Evolutionary conservation across 805 yeast genomes (phyloP).

Genomic region (Maudiozyma pseudohumilis): DNA sequence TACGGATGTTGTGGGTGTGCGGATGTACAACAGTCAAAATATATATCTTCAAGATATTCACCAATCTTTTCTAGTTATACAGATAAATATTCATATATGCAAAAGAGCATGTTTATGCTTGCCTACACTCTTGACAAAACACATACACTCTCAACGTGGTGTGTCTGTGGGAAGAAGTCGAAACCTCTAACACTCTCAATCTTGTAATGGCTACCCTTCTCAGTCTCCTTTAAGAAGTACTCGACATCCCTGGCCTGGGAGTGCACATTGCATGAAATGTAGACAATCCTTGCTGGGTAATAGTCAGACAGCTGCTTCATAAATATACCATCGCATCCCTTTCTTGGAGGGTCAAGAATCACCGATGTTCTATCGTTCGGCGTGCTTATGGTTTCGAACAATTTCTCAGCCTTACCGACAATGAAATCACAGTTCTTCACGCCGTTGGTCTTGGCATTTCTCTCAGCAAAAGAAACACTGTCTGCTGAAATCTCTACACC

Average conservation of each 20-base stretch:
- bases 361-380: constrained; percentile 75
- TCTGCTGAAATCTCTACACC: constrained; percentile 94
- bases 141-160: constrained; percentile 84
- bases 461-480: constrained; percentile 76
- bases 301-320: constrained; percentile 76
- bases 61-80: no score
- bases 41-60: no score
- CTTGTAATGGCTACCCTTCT: constrained; percentile 49
- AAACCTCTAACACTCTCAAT: constrained; percentile 86
- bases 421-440: constrained; percentile 74
- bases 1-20: no score
- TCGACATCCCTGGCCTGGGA: constrained; percentile 93
- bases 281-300: constrained; percentile 80
- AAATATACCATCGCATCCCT: constrained; percentile 88
- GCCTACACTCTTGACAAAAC: constrained; percentile 38
- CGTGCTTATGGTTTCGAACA: constrained; percentile 68
- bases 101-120: background rate
- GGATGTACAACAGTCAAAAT: no score
- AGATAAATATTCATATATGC: no score
- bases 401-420: constrained; percentile 85
- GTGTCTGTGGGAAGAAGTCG: constrained; percentile 94
- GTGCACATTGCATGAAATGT: constrained; percentile 94
- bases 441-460: constrained; percentile 68
- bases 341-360: constrained; percentile 93
- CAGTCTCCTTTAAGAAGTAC: constrained; percentile 61